These are phyloP conservation scores for Trichoderma gracile DNA, from an alignment of 2,329 filamentous ascomycete genomes.

Conservation along the genomic window DNA sequence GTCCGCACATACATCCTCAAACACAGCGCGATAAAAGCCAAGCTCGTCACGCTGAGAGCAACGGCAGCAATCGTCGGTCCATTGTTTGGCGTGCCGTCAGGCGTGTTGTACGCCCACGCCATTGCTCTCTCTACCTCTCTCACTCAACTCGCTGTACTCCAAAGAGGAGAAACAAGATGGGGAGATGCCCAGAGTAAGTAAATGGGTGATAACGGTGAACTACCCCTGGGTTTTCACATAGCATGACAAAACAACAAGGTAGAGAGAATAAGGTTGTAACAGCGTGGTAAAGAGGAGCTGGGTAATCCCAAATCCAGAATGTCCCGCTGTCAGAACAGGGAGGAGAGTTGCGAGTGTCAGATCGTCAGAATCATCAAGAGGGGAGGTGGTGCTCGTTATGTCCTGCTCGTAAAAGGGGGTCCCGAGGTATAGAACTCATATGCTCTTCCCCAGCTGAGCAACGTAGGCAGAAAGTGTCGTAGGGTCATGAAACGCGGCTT, in stretches of 20 bases:
- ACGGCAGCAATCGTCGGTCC: slow-evolving; percentile 38
- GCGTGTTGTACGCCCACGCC: slow-evolving; percentile 43
- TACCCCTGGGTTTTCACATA: slow-evolving; percentile 5
- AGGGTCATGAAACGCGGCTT: slow-evolving; percentile 6
- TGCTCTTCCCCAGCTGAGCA: background rate
- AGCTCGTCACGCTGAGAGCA: slow-evolving; percentile 34
- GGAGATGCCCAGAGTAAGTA: background rate
- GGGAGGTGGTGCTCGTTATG: background rate
- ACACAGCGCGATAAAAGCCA: slow-evolving; percentile 37
- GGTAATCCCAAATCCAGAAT: background rate
- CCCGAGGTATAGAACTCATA: background rate
- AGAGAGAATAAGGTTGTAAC: background rate
- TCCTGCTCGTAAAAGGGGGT: background rate
- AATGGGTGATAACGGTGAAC: background rate
- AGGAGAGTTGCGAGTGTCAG: background rate
- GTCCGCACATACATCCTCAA: slow-evolving; percentile 40
- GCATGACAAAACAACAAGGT: background rate
- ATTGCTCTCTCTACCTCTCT: slow-evolving; percentile 28
- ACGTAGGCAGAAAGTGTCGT: background rate
- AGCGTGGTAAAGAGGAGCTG: background rate
- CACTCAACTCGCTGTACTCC: background rate
- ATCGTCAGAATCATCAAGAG: background rate
- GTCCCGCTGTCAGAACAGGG: background rate
- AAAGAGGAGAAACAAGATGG: background rate
- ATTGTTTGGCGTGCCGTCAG: slow-evolving; percentile 37